Percentiles rank a stretch among this genome's conserved stretches.
Conservation (phyloP, 768 basidiomycete species). For the Royoungia palumana region DNA sequence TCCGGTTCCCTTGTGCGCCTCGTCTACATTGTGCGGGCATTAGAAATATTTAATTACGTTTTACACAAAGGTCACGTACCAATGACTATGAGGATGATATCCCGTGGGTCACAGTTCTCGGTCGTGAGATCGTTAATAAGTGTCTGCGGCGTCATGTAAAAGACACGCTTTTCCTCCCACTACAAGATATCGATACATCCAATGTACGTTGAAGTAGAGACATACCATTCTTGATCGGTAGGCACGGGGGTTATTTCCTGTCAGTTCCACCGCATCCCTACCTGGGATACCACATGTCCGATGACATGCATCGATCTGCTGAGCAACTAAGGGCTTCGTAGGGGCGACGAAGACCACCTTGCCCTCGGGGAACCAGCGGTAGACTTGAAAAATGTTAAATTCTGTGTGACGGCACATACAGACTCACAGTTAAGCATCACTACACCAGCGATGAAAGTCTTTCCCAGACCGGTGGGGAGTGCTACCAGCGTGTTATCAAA, state of each 20-base stretch:
- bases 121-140: conserved; percentile 79
- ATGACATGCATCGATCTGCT: conserved; percentile 93
- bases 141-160: conserved; percentile 97
- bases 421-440: conserved; percentile 89
- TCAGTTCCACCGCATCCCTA: conserved; percentile 79
- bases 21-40: conserved; percentile 51
- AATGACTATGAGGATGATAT: conserved; percentile 85
- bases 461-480: conserved; percentile 93
- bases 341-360: conserved; percentile 95
- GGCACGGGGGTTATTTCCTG: conserved; percentile 61
- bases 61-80: conserved; percentile 44
- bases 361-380: conserved; percentile 89
- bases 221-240: conserved; percentile 60
- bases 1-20: conserved; percentile 92
- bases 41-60: background rate
- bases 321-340: conserved; percentile 92
- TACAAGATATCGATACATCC: conserved; percentile 24
- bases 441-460: conserved; percentile 96
- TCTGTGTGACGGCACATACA: background rate
- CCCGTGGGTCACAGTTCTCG: conserved; percentile 69
- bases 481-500: conserved; percentile 94
- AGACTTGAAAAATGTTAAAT: conserved; percentile 47
- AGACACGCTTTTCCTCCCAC: conserved; percentile 83
- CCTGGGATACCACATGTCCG: conserved; percentile 91
- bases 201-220: conserved; percentile 2